phyloP scores from a whole-genome alignment of 1,139 yeast species.

The Taiozyma sp. region DNA sequence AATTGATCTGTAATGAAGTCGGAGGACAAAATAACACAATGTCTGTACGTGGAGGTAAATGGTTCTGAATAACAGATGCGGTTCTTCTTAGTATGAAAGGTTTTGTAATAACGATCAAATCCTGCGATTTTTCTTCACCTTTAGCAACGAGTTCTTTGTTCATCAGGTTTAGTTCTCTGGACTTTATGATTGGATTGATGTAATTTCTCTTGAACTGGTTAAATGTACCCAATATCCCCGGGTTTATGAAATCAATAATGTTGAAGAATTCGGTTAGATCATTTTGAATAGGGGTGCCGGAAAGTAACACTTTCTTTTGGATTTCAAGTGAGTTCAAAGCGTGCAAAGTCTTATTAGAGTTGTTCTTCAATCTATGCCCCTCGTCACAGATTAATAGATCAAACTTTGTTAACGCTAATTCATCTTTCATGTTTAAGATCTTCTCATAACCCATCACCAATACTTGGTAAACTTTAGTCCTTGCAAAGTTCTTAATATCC shows the following conservation, averaged over 20 bases:
- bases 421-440: conserved; percentile 52
- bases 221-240: conserved; percentile 69
- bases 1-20: conserved; percentile 49
- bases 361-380: conserved; percentile 81
- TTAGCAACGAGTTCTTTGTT: conserved; percentile 42
- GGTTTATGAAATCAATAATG: conserved; percentile 78
- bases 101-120: conserved; percentile 58
- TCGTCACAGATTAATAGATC: conserved; percentile 91
- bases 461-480: conserved; percentile 73
- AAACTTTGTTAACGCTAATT: conserved; percentile 45
- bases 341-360: conserved; percentile 64
- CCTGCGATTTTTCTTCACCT: conserved; percentile 62
- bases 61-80: conserved; percentile 55
- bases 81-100: conserved; percentile 76
- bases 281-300: conserved; percentile 96
- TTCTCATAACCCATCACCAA: conserved; percentile 87
- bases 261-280: conserved; percentile 82
- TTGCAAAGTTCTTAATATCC: conserved; percentile 57
- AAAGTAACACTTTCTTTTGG: conserved; percentile 55
- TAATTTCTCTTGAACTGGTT: conserved; percentile 60
- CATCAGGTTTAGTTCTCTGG: conserved; percentile 69
- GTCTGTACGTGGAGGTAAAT: conserved; percentile 76
- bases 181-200: conserved; percentile 65
- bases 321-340: conserved; percentile 55
- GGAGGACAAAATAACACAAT: conserved; percentile 78